A percentile compares a stretch with the other conserved stretches of the same genome.
Evolutionary conservation across 164 flowering plant species (phyloP).

Genomic region (Annona squamosa): DNA sequence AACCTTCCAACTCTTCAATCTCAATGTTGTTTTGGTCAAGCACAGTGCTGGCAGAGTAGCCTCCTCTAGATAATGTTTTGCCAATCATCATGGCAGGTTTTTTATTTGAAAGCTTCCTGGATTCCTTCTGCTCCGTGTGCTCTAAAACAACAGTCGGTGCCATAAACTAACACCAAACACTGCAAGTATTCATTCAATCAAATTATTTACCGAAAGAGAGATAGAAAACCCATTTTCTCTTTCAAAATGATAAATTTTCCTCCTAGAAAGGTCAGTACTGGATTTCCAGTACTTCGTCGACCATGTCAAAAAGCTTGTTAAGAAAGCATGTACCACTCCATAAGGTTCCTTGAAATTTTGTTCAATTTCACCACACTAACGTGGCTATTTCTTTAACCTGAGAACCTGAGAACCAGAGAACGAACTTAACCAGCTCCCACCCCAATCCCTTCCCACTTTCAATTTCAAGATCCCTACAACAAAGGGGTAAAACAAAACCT

Average conservation of each 20-base stretch:
- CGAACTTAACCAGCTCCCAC: background rate
- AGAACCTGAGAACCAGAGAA: background rate
- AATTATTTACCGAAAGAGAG: conserved; percentile 20
- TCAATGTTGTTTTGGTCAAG: conserved; percentile 60
- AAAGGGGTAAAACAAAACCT: background rate
- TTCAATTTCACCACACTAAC: background rate
- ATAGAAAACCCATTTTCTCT: conserved; percentile 44
- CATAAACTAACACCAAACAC: conserved; percentile 38
- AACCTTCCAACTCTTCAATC: conserved; percentile 70
- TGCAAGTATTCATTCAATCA: conserved; percentile 53
- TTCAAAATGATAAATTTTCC: conserved; percentile 20
- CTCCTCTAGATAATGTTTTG: conserved; percentile 55
- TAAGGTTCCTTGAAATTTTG: background rate
- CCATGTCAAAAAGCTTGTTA: background rate
- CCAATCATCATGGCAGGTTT: conserved; percentile 38
- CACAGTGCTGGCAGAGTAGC: conserved; percentile 45
- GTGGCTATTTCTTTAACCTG: background rate
- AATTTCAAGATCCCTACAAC: background rate
- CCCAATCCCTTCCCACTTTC: background rate
- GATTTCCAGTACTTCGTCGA: too few relatives aligned
- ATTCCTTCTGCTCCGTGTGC: conserved; percentile 40
- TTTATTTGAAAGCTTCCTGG: conserved; percentile 22
- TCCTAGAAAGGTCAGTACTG: too few relatives aligned
- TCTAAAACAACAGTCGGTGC: conserved; percentile 55
- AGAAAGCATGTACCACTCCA: background rate